Conservation (phyloP, 768 basidiomycete species). For the Suillus bovinus region DNA sequence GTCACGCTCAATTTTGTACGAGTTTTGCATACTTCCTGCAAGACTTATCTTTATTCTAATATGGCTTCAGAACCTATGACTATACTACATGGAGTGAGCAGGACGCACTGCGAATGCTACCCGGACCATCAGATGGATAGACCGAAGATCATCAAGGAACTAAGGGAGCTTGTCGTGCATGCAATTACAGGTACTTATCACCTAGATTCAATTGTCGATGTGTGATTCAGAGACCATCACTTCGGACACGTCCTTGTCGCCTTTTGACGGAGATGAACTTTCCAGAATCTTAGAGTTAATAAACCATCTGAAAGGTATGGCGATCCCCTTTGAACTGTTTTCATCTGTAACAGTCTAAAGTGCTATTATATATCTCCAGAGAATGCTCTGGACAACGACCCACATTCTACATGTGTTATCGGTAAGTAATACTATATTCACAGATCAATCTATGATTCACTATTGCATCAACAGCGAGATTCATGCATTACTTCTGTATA, state of each 20-base stretch:
- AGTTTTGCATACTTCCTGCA: not conserved
- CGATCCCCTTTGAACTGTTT: not conserved
- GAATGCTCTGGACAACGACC: not conserved
- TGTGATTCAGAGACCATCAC: conserved; percentile 3
- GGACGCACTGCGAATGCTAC: conserved; percentile 9
- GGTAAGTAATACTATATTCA: not conserved
- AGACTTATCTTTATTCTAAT: not conserved
- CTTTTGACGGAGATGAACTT: conserved; percentile 10
- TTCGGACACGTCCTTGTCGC: conserved; percentile 7
- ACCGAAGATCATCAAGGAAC: conserved; percentile 2
- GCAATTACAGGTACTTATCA: conserved; percentile 9
- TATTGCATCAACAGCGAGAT: not conserved
- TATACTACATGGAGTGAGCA: not conserved
- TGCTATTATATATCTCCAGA: not conserved
- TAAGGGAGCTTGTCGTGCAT: conserved; percentile 6
- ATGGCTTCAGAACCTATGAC: not conserved
- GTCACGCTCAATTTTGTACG: not conserved
- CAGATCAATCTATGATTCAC: not conserved
- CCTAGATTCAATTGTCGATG: not conserved
- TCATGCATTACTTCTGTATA: conserved; percentile 6
- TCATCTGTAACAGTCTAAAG: not conserved
- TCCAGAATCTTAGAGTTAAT: conserved; percentile 8
- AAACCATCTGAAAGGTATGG: conserved; percentile 6
- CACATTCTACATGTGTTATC: conserved; percentile 11
- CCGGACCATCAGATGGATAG: not conserved